Evolutionary conservation across 1,284 basidiomycete genomes (phyloP).

Genomic region (Trametes versicolor): DNA sequence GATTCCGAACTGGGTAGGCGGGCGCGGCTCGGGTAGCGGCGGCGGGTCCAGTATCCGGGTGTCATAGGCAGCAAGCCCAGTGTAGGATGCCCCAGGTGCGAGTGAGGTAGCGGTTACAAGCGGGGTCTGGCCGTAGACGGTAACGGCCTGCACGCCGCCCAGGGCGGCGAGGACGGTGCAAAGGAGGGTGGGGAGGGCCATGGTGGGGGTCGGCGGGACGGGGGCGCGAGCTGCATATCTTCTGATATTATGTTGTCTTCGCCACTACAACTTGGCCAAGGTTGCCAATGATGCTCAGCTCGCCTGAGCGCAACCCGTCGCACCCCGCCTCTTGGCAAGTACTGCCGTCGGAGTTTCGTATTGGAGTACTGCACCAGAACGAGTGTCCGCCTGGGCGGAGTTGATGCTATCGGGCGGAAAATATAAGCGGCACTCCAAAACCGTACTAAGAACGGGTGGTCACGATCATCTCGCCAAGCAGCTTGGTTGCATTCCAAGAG

Average conservation of each 20-base stretch:
- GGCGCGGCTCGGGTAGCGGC: constrained; percentile 28
- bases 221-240: constrained; percentile 6
- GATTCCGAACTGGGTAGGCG: constrained; percentile 43
- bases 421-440: constrained; percentile 2
- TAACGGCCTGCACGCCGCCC: constrained; percentile 36
- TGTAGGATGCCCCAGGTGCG: constrained; percentile 48
- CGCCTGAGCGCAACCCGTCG: constrained; percentile 8
- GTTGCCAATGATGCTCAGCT: constrained; percentile 2
- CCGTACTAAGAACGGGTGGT: constrained; percentile 9
- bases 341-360: not conserved
- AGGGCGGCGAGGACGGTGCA: constrained; percentile 30
- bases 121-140: constrained; percentile 39
- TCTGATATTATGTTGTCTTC: not conserved
- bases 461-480: constrained; percentile 18
- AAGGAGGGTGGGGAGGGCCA: constrained; percentile 40
- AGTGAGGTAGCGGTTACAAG: constrained; percentile 25
- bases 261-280: constrained; percentile 11
- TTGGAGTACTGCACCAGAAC: not conserved
- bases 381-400: not conserved
- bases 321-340: constrained; percentile 10
- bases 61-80: constrained; percentile 41
- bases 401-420: not conserved
- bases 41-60: constrained; percentile 32
- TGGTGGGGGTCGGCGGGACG: constrained; percentile 13
- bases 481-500: constrained; percentile 25